A percentile compares a stretch with the other conserved stretches of the same genome.
These are phyloP conservation scores for Botryotinia calthae DNA, from an alignment of 2,329 filamentous ascomycete genomes.

Conservation along the genomic window DNA sequence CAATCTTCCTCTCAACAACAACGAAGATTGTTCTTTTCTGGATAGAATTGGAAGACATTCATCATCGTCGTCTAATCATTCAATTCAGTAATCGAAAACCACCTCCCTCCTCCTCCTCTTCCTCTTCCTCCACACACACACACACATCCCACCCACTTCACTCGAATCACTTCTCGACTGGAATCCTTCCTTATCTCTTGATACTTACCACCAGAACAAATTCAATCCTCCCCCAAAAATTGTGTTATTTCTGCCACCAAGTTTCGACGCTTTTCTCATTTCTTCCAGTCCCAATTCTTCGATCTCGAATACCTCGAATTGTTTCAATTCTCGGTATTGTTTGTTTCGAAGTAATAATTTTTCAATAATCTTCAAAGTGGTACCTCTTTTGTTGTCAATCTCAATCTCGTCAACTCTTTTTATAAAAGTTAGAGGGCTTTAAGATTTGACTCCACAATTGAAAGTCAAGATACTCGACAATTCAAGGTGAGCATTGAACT, in stretches of 20 bases:
- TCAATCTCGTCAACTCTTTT: constrained; percentile 8
- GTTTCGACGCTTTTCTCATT: not conserved
- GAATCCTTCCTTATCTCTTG: not conserved
- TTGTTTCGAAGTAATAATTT: constrained; percentile 6
- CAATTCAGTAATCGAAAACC: constrained; percentile 11
- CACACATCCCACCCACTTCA: not conserved
- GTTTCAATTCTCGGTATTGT: constrained; percentile 5
- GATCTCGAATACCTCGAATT: not conserved
- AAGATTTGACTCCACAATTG: constrained; percentile 22
- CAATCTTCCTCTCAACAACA: constrained; percentile 7
- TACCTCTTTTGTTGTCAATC: constrained; percentile 9
- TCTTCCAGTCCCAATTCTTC: not conserved
- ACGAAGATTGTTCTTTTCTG: constrained; percentile 13
- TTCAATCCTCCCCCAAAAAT: not conserved
- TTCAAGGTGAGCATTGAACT: constrained; percentile 15
- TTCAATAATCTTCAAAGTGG: constrained; percentile 15
- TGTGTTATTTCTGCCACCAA: constrained; percentile 4
- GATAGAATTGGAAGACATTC: not conserved
- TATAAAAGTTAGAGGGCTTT: constrained; percentile 16
- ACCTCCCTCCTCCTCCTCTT: not conserved
- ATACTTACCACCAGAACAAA: constrained; percentile 11
- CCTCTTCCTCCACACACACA: not conserved
- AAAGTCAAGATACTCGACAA: constrained; percentile 20
- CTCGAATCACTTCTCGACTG: not conserved
- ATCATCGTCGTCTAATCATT: not conserved